Base-by-base conservation (phyloP, 1,284 basidiomycete genomes). In the Microbotryum intermedium region DNA sequence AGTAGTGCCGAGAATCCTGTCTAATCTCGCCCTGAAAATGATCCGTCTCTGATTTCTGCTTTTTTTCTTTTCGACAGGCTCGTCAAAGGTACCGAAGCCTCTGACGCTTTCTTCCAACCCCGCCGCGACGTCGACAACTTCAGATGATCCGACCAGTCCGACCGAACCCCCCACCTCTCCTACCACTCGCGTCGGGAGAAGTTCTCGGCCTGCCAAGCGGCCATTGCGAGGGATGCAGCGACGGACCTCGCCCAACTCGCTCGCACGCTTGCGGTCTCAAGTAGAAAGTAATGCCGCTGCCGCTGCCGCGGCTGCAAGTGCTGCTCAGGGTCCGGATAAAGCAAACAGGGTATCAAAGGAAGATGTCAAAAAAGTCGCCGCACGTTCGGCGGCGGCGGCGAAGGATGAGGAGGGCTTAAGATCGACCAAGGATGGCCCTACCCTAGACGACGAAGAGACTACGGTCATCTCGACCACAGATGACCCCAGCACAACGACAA, bases 201-300 rank as follows among this genome's bases (percentile, higher is more conserved):
- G 23, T 4, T 11, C 34, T 2, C 20, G 60, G 16, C 53, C 57
- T 49, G 57, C 58, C 55, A 65, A 67, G 29, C 66, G 61, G 25
- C 59, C 61, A 29, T 67, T 71, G 43, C 59, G 67, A 45, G 70
- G 61, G 6, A 67, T 69, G n/a, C 67, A 70, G 48, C 60, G 69
- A 23, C 67, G 70, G 16, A 57, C 69, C 21, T 66, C 65, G 26
- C 70, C 70, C 4, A 69, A 59, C 11, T 61, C 60, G 18, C 62
- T 69, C 30, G 60, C 60, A 2, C 60, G 63, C 13, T 53, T 62
- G 20, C 61, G 61, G 34, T 54, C 44, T 23, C 34, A 39, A 39
- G 34, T 39, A 16, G 34, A 39, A 16, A 39, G 34, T 16, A 59
- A 62, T n/a, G 61, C 55, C 3, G 55, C 34, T 26, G 62, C 62